These are phyloP conservation scores for Parachaetomium inaequale DNA, from an alignment of 495 filamentous ascomycete genomes.

Conservation along the genomic window DNA sequence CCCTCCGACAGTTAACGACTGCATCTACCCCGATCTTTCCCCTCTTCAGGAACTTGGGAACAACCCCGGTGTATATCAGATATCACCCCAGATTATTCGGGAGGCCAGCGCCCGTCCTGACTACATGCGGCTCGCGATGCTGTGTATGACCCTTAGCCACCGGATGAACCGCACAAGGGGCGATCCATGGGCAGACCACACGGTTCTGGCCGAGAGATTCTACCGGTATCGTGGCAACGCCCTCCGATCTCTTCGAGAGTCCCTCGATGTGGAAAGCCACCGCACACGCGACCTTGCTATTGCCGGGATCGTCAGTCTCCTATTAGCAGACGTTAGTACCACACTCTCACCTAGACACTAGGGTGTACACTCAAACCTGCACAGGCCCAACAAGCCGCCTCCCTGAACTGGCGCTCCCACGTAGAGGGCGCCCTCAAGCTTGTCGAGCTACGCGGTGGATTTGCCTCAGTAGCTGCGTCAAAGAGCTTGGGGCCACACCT, in stretches of 20 bases:
- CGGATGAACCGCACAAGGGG: conserved; percentile 30
- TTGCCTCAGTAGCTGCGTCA: background rate
- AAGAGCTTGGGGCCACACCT: background rate
- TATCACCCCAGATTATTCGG: conserved; percentile 26
- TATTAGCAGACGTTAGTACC: conserved; percentile 27
- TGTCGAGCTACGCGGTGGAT: conserved; percentile 31
- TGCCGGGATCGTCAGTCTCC: conserved; percentile 26
- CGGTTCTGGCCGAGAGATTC: conserved; percentile 25
- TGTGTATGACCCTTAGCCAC: conserved; percentile 38
- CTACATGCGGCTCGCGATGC: conserved; percentile 28
- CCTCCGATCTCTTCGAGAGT: conserved; percentile 36
- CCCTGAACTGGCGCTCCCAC: conserved; percentile 34
- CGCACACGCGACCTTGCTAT: conserved; percentile 26
- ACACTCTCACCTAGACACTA: background rate
- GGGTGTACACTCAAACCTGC: too few relatives aligned
- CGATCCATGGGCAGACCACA: background rate
- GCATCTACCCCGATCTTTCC: conserved; percentile 31
- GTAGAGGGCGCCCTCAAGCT: conserved; percentile 30
- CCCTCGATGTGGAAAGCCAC: conserved; percentile 21
- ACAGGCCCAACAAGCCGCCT: conserved; percentile 32
- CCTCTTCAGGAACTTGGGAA: conserved; percentile 26
- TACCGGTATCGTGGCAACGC: conserved; percentile 34
- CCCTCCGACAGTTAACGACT: conserved; percentile 28
- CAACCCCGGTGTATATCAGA: conserved; percentile 30
- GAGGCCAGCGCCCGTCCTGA: conserved; percentile 18